Percentiles rank a stretch among this genome's conserved stretches.
Evolutionary conservation across 2,329 filamentous ascomycete species (phyloP).

Genomic region (Aureobasidium sp.): DNA sequence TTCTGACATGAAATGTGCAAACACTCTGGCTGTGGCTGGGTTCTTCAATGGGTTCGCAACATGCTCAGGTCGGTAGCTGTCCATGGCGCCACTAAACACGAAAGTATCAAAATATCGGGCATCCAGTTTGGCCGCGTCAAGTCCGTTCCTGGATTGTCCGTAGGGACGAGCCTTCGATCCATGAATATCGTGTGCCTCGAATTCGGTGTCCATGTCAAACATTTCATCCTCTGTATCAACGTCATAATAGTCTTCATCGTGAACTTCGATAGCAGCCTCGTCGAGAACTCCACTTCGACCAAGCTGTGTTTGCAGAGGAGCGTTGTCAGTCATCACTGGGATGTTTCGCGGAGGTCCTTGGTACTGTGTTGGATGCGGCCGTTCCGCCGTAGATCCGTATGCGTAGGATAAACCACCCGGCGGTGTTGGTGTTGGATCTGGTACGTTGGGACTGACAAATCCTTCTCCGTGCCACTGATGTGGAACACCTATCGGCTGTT

Average conservation of each 20-base stretch:
- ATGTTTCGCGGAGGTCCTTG: background rate
- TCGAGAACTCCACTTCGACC: constrained; percentile 24
- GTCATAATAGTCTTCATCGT: constrained; percentile 43
- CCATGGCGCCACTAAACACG: constrained; percentile 38
- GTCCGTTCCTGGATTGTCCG: background rate
- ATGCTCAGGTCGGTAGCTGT: constrained; percentile 37
- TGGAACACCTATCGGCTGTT: constrained; percentile 3
- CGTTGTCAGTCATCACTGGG: background rate
- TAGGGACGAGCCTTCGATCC: background rate
- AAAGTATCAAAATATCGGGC: constrained; percentile 37
- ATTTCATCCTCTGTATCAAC: constrained; percentile 40
- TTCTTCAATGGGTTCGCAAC: constrained; percentile 63
- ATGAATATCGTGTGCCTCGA: background rate
- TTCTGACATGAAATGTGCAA: constrained; percentile 85
- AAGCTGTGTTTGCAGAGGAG: background rate
- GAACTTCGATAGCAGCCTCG: constrained; percentile 34
- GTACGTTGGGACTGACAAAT: background rate
- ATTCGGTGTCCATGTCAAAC: constrained; percentile 27
- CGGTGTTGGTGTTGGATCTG: background rate
- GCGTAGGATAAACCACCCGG: background rate
- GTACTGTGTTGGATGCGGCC: background rate
- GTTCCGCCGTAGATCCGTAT: background rate
- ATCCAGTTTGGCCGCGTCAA: constrained; percentile 17
- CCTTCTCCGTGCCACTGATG: constrained; percentile 8
- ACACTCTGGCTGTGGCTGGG: constrained; percentile 69